Percentiles rank a stretch among this genome's conserved stretches.
Conservation (phyloP, 1,139 yeast genomes). For the Suhomyces atakaporum region DNA sequence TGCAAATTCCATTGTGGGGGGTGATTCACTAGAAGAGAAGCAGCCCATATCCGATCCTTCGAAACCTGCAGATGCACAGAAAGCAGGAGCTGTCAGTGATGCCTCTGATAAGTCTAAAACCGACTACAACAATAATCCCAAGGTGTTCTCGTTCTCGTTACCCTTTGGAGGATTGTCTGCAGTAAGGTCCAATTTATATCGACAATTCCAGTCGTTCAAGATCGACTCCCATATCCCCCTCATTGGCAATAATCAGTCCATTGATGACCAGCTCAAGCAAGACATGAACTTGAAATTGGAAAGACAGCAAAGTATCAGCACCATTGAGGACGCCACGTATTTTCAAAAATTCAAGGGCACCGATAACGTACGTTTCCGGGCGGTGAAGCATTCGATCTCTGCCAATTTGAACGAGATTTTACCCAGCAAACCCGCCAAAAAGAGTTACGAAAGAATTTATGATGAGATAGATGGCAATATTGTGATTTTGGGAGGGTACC, state of each 20-base stretch:
- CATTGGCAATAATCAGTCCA: constrained; percentile 19
- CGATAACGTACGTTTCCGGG: constrained; percentile 68
- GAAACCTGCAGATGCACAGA: constrained; percentile 19
- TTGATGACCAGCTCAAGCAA: constrained; percentile 24
- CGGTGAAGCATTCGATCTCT: constrained; percentile 63
- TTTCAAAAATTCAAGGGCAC: constrained; percentile 58
- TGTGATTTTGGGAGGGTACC: constrained; percentile 80
- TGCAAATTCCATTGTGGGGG: constrained; percentile 46
- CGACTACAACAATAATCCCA: constrained; percentile 14
- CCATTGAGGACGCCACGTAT: constrained; percentile 63
- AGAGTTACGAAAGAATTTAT: constrained; percentile 36
- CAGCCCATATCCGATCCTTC: constrained; percentile 18
- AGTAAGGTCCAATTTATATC: constrained; percentile 28
- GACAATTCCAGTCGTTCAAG: constrained; percentile 25
- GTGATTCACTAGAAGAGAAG: constrained; percentile 26
- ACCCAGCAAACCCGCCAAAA: constrained; percentile 28
- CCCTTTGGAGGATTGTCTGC: constrained; percentile 39
- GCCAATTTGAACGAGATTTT: constrained; percentile 48
- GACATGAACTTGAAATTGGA: constrained; percentile 49
- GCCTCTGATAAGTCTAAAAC: constrained; percentile 3
- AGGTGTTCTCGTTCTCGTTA: constrained; percentile 45
- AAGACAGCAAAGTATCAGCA: constrained; percentile 59
- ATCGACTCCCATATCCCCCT: constrained; percentile 27
- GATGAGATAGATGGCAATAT: constrained; percentile 69
- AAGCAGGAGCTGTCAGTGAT: constrained; percentile 11